Evolutionary conservation across 164 flowering plant genomes (phyloP).

Genomic region (Nymphaea thermarum): DNA sequence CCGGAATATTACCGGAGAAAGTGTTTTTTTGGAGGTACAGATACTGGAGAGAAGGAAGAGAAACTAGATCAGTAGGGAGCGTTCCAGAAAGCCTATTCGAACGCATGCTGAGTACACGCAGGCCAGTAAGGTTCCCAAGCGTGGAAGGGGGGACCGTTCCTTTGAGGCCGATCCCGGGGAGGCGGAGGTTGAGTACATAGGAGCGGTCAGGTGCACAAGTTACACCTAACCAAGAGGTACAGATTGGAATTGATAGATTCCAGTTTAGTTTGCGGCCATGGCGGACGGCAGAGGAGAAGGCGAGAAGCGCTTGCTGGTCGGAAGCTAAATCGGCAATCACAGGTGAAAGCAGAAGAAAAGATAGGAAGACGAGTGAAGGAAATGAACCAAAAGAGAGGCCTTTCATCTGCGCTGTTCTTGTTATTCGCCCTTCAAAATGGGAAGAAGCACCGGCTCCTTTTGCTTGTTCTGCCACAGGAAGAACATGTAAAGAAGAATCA

Average conservation of each 20-base stretch:
- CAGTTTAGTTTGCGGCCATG: slow-evolving; percentile 59
- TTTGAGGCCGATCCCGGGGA: slow-evolving; percentile 51
- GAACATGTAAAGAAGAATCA: not conserved
- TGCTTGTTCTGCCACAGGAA: not conserved
- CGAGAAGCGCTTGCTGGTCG: slow-evolving; percentile 54
- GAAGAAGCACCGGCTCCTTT: not conserved
- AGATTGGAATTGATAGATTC: slow-evolving; percentile 28
- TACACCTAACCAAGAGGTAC: slow-evolving; percentile 60
- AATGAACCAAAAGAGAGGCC: not conserved
- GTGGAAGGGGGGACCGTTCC: slow-evolving; percentile 52
- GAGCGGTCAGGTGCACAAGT: slow-evolving; percentile 27
- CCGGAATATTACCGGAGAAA: slow-evolving; percentile 65
- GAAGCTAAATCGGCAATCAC: slow-evolving; percentile 36
- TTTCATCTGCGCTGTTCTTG: not conserved
- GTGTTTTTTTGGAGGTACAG: slow-evolving; percentile 66
- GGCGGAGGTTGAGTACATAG: slow-evolving; percentile 32
- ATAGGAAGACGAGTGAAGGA: not conserved
- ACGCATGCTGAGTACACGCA: slow-evolving; percentile 60
- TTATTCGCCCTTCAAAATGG: not conserved
- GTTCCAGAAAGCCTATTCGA: slow-evolving; percentile 55
- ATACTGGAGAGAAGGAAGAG: slow-evolving; percentile 57
- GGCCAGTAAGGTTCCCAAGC: slow-evolving; percentile 44
- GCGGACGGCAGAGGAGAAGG: slow-evolving; percentile 37
- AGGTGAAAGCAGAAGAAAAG: not conserved
- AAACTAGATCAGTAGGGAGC: slow-evolving; percentile 62